A percentile compares a stretch with the other conserved stretches of the same genome.
phyloP scores from a whole-genome alignment of 768 basidiomycete genomes.

The Tricholoma saponaceum region DNA sequence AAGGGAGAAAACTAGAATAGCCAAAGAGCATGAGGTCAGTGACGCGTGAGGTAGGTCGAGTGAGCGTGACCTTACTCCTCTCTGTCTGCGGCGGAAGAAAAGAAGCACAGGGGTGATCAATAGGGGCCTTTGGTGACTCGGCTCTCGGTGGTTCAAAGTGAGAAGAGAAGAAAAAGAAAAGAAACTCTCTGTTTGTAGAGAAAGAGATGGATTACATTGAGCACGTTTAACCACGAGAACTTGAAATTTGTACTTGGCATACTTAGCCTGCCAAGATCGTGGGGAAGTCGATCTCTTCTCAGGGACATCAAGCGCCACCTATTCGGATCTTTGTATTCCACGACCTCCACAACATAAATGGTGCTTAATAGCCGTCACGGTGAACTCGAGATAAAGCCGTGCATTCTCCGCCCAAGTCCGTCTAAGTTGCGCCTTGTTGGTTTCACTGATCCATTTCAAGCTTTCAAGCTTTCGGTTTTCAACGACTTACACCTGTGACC shows the following conservation, averaged over 20 bases:
- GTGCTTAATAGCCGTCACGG: too few species aligned
- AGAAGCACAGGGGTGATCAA: neutral
- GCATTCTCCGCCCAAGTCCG: too few species aligned
- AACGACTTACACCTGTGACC: neutral
- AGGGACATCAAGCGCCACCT: neutral
- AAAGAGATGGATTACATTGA: neutral
- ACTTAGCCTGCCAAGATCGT: neutral
- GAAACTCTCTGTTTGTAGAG: neutral
- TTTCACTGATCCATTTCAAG: neutral
- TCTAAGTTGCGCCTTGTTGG: neutral
- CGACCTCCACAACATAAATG: neutral
- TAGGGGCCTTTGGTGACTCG: neutral
- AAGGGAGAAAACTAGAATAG: neutral
- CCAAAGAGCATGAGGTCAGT: neutral
- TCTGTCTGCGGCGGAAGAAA: neutral
- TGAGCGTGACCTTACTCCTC: constrained; percentile 3
- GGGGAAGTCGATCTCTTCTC: neutral
- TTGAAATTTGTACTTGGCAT: neutral
- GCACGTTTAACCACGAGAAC: neutral
- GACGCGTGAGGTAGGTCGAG: neutral
- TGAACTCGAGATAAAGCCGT: neutral
- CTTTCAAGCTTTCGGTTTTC: neutral
- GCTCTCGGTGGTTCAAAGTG: neutral
- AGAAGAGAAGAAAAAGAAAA: neutral
- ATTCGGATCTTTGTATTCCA: neutral